Conservation (phyloP, 2,329 filamentous ascomycete species). For the Cercospora janseana region DNA sequence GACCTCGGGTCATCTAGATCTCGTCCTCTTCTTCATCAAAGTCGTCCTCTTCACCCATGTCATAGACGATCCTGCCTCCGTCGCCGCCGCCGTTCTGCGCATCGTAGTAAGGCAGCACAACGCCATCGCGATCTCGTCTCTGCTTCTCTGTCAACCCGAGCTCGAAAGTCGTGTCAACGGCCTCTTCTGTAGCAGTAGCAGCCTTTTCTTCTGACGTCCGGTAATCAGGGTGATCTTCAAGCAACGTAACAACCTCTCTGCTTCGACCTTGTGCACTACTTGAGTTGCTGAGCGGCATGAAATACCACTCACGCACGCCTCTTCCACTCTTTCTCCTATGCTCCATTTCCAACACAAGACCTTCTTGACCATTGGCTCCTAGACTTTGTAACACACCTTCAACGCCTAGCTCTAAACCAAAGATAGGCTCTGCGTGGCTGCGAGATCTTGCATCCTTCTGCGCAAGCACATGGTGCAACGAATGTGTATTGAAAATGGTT, state of each 20-base stretch:
- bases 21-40: constrained; percentile 97
- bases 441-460: constrained; percentile 73
- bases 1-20: too few species aligned
- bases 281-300: constrained; percentile 45
- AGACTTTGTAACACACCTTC: constrained; percentile 77
- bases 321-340: constrained; percentile 79
- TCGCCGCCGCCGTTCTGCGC: constrained; percentile 81
- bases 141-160: constrained; percentile 89
- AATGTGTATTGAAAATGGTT: constrained; percentile 71
- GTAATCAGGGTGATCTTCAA: constrained; percentile 76
- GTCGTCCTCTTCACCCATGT: constrained; percentile 94
- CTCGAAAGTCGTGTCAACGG: constrained; percentile 74
- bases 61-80: constrained; percentile 90
- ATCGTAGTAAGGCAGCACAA: constrained; percentile 94
- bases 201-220: constrained; percentile 45
- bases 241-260: constrained; percentile 52
- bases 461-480: constrained; percentile 70
- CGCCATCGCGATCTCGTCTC: constrained; percentile 76
- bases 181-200: constrained; percentile 43
- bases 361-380: constrained; percentile 52
- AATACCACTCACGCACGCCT: constrained; percentile 68
- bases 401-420: constrained; percentile 71
- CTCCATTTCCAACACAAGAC: constrained; percentile 79
- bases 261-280: constrained; percentile 15
- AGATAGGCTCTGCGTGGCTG: constrained; percentile 71